A percentile compares a stretch with the other conserved stretches of the same genome.
Conservation (phyloP, 208 protist species). For the Trypanosoma caninum region DNA sequence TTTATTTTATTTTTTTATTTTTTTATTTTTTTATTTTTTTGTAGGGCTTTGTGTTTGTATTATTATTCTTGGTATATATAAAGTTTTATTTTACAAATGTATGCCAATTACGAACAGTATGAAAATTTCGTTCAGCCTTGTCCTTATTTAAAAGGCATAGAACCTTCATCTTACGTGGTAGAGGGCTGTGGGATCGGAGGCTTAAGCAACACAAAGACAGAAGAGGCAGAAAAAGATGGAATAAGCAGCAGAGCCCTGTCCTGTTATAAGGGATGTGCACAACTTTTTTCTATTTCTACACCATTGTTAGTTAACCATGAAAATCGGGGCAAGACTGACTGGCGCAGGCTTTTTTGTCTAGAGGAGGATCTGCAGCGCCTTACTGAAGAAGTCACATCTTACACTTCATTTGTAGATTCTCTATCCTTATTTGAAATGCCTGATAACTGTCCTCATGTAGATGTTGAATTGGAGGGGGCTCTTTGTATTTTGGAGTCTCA, state of each 20-base stretch:
- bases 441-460: background rate
- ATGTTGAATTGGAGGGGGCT: constrained; percentile 1
- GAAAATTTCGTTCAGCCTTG: constrained; percentile 1
- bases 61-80: background rate
- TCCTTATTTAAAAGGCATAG: background rate
- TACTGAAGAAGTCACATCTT: constrained; percentile 4
- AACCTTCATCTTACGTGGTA: constrained; percentile 5
- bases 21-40: constrained; percentile 7
- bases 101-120: constrained; percentile 15
- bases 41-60: background rate
- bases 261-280: background rate
- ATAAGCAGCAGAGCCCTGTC: background rate
- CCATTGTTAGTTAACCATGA: background rate
- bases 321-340: background rate
- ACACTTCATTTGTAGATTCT: background rate
- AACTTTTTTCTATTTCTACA: background rate
- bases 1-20: background rate
- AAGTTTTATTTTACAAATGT: background rate
- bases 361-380: constrained; percentile 11
- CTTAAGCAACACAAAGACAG: background rate
- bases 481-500: background rate
- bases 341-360: background rate
- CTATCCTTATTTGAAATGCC: background rate
- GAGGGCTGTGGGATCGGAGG: constrained; percentile 10
- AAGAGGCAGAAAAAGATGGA: background rate